phyloP scores from a whole-genome alignment of 352 stramenopile genomes.

The Phytophthora lateralis region DNA sequence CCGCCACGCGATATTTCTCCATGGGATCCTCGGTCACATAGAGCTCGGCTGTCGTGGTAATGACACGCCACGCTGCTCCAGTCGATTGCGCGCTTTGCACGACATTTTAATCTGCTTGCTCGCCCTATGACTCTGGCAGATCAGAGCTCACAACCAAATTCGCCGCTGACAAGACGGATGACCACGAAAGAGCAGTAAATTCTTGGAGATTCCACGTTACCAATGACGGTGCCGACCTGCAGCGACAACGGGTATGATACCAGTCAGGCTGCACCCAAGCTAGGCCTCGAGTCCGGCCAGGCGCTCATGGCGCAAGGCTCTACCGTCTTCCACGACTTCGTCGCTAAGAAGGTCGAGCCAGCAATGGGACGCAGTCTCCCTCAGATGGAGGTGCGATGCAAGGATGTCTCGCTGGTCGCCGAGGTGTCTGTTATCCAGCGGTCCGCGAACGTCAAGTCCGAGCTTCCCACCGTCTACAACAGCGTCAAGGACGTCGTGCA shows the following conservation, averaged over 20 bases:
- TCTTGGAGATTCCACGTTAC: not conserved
- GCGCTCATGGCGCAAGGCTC: conserved; percentile 28
- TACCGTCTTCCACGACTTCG: conserved; percentile 23
- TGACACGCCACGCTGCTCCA: conserved; percentile 15
- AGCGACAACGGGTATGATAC: not conserved
- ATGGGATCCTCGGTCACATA: conserved; percentile 12
- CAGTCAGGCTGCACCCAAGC: conserved; percentile 5
- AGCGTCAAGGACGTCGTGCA: conserved; percentile 20
- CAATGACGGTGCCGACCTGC: not conserved
- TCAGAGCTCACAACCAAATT: conserved; percentile 18
- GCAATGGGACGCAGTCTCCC: conserved; percentile 25
- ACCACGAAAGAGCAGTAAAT: not conserved
- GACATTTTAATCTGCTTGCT: conserved; percentile 16
- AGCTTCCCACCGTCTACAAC: conserved; percentile 40
- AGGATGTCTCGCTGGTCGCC: conserved; percentile 32
- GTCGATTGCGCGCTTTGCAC: conserved; percentile 7
- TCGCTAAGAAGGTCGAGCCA: conserved; percentile 31
- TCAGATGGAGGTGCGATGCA: conserved; percentile 43
- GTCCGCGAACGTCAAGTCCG: conserved; percentile 4
- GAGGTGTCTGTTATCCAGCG: conserved; percentile 24
- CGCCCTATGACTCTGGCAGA: not conserved
- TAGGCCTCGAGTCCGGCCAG: conserved; percentile 6
- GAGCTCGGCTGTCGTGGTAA: conserved; percentile 6
- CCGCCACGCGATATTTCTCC: conserved; percentile 19
- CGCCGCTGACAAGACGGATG: not conserved